Conservation (phyloP, 129 eudicot genomes). For the Silybum marianum region DNA sequence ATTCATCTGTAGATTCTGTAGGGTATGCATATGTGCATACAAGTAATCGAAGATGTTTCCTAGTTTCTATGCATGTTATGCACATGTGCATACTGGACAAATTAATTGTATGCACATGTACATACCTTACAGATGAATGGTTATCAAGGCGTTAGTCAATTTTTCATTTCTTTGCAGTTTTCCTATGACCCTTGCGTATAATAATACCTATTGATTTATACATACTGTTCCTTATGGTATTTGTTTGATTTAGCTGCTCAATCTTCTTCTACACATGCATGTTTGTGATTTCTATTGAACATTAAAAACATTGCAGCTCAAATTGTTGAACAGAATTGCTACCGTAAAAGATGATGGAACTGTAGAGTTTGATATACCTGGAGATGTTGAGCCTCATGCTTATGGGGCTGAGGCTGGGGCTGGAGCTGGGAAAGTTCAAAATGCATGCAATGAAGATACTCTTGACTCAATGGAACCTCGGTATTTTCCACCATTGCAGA, state of each 20-base stretch:
- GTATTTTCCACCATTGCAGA: constrained; percentile 79
- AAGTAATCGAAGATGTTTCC: too few species aligned
- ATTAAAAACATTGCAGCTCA: constrained; percentile 82
- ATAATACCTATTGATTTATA: neutral
- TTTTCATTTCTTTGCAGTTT: too few species aligned
- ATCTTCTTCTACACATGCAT: constrained; percentile 29
- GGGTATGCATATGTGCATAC: too few species aligned
- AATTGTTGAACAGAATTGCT: constrained; percentile 95
- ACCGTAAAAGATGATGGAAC: constrained; percentile 95
- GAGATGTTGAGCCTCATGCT: constrained; percentile 63
- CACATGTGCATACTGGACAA: too few species aligned
- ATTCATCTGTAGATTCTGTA: neutral
- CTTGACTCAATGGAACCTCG: constrained; percentile 71
- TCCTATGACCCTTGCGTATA: neutral
- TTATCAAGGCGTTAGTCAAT: too few species aligned
- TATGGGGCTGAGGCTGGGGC: constrained; percentile 39
- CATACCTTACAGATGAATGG: too few species aligned
- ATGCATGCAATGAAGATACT: constrained; percentile 59
- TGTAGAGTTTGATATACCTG: constrained; percentile 91
- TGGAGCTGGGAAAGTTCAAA: constrained; percentile 37
- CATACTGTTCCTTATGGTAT: constrained; percentile 9
- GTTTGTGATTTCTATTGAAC: constrained; percentile 36
- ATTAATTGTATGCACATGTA: too few species aligned
- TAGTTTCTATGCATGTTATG: too few species aligned
- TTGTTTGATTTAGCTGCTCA: neutral